These are phyloP conservation scores for Trichoderma pleuroti DNA, from an alignment of 2,329 filamentous ascomycete species.

Conservation along the genomic window DNA sequence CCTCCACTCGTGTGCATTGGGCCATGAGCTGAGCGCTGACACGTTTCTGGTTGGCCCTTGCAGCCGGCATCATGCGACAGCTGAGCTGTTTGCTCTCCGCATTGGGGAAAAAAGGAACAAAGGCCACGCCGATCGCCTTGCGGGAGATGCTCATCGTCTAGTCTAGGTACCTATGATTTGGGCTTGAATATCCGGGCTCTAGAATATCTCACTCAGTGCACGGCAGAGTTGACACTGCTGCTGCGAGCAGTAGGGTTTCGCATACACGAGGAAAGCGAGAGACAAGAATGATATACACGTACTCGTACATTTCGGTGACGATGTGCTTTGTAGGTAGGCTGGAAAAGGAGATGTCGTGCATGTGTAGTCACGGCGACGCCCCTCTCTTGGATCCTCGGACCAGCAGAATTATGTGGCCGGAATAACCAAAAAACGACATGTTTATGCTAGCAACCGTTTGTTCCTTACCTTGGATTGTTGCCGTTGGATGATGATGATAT, in stretches of 20 bases:
- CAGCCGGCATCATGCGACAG: conserved; percentile 4
- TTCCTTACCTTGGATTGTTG: background rate
- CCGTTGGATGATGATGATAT: background rate
- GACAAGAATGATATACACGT: background rate
- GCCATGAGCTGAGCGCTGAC: conserved; percentile 14
- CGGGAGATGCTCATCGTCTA: background rate
- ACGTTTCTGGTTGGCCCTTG: conserved; percentile 2
- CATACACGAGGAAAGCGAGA: background rate
- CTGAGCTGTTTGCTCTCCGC: conserved; percentile 10
- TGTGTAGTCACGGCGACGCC: conserved; percentile 10
- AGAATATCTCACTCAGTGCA: background rate
- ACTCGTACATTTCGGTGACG: background rate
- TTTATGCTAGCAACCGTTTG: background rate
- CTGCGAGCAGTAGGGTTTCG: background rate
- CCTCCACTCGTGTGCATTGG: conserved; percentile 1
- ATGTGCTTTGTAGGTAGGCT: background rate
- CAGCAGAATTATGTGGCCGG: background rate
- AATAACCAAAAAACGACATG: background rate
- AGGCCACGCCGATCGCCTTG: background rate
- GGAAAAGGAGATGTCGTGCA: background rate
- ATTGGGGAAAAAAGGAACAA: background rate
- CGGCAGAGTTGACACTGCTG: background rate
- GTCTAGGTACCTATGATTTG: background rate
- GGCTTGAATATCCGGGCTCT: background rate
- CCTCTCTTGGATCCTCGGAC: background rate